A percentile compares a stretch with the other conserved stretches of the same genome.
These are phyloP conservation scores for Rhodotorula sphaerocarpa DNA, from an alignment of 768 basidiomycete genomes.

Conservation along the genomic window DNA sequence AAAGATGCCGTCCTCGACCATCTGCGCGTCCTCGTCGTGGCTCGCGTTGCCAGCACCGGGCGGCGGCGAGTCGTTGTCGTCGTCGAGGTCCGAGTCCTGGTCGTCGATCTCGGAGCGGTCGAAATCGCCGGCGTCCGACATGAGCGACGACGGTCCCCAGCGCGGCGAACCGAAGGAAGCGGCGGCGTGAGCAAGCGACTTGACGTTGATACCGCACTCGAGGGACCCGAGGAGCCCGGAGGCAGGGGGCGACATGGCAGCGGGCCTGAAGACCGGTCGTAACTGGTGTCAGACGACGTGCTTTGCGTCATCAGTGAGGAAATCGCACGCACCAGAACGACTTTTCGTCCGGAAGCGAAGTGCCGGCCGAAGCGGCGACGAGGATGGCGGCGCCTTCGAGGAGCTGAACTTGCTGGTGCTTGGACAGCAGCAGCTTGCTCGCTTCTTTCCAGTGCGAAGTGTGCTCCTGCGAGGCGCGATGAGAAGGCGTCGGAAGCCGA, in stretches of 20 bases:
- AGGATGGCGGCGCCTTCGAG: slow-evolving; percentile 97
- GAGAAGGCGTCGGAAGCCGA: neutral
- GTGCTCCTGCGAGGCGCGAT: slow-evolving; percentile 48
- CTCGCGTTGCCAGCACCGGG: slow-evolving; percentile 5
- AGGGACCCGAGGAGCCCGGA: slow-evolving; percentile 39
- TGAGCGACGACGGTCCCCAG: slow-evolving; percentile 27
- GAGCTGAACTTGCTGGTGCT: slow-evolving; percentile 94
- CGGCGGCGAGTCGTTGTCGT: slow-evolving; percentile 17
- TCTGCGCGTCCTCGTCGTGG: slow-evolving; percentile 27
- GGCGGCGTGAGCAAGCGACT: slow-evolving; percentile 24
- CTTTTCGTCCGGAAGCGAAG: slow-evolving; percentile 83
- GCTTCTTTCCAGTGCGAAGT: slow-evolving; percentile 77
- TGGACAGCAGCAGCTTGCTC: slow-evolving; percentile 77
- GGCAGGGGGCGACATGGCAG: slow-evolving; percentile 39
- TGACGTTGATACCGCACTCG: slow-evolving; percentile 37
- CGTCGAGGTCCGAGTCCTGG: slow-evolving; percentile 23
- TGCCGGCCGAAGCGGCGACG: slow-evolving; percentile 57
- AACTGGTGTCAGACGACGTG: neutral
- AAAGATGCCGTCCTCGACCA: slow-evolving; percentile 35
- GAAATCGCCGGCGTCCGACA: slow-evolving; percentile 25
- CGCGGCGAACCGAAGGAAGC: slow-evolving; percentile 28
- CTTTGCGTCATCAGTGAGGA: too few species aligned
- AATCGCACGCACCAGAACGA: slow-evolving; percentile 61
- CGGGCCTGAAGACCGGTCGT: slow-evolving; percentile 24
- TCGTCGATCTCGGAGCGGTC: slow-evolving; percentile 19